A percentile compares a stretch with the other conserved stretches of the same genome.
Conservation (phyloP, 1,284 basidiomycete genomes). For the Boletus albobrunnescens region DNA sequence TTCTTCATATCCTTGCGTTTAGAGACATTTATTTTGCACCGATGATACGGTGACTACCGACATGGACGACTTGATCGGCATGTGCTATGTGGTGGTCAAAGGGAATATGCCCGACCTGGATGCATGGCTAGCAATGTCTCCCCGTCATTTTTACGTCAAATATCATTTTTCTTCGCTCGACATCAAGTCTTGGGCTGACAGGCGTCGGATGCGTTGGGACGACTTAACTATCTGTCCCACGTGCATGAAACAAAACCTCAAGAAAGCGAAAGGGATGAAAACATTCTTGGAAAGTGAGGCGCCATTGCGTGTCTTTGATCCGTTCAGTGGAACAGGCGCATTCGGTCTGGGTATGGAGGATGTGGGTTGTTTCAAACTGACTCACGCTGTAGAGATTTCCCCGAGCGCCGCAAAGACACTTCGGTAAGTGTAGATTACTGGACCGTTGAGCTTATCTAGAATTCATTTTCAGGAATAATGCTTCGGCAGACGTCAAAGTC, state of each 20-base stretch:
- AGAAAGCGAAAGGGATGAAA: slow-evolving; percentile 34
- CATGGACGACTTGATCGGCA: slow-evolving; percentile 41
- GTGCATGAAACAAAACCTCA: slow-evolving; percentile 38
- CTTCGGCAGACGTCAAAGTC: slow-evolving; percentile 43
- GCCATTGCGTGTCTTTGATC: slow-evolving; percentile 51
- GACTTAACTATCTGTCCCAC: slow-evolving; percentile 43
- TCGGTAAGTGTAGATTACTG: slow-evolving; percentile 38
- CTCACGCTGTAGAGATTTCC: slow-evolving; percentile 63
- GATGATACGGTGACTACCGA: slow-evolving; percentile 37
- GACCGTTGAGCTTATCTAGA: slow-evolving; percentile 1
- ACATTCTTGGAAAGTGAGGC: slow-evolving; percentile 23
- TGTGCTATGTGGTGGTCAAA: slow-evolving; percentile 46
- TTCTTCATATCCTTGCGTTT: slow-evolving; percentile 1
- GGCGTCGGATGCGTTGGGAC: slow-evolving; percentile 27
- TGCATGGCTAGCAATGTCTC: slow-evolving; percentile 49
- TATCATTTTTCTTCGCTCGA: slow-evolving; percentile 46
- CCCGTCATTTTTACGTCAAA: slow-evolving; percentile 52
- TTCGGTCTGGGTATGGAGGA: slow-evolving; percentile 56
- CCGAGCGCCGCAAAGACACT: slow-evolving; percentile 67
- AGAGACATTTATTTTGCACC: slow-evolving; percentile 40
- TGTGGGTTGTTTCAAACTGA: slow-evolving; percentile 49
- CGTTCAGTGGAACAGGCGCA: slow-evolving; percentile 64
- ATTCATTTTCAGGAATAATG: slow-evolving; percentile 36
- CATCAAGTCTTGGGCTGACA: slow-evolving; percentile 39
- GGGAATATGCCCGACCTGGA: slow-evolving; percentile 35